Percentiles rank a stretch among this genome's conserved stretches.
These are phyloP conservation scores for Carex scoparia DNA, from an alignment of 176 grass and related monocot species.

Conservation along the genomic window DNA sequence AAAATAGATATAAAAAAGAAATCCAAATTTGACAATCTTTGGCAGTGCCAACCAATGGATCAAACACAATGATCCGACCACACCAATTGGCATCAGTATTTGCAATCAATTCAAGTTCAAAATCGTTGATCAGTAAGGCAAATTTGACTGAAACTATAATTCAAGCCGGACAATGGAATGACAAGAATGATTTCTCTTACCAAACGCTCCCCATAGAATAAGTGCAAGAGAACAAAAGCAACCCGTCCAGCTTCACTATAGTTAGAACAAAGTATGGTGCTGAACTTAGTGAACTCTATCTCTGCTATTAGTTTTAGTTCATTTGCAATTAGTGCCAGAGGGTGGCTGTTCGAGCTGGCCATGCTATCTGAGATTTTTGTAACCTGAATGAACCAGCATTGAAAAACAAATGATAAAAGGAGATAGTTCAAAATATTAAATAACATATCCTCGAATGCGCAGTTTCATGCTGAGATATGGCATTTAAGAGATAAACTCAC, in stretches of 20 bases:
- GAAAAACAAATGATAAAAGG: neutral
- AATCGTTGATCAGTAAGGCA: neutral
- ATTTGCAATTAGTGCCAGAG: conserved; percentile 55
- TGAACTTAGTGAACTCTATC: conserved; percentile 57
- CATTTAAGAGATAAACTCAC: conserved; percentile 36
- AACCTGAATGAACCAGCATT: conserved; percentile 39
- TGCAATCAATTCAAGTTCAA: neutral
- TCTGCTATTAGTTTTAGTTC: conserved; percentile 59
- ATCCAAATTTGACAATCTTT: neutral
- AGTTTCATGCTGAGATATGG: conserved; percentile 7
- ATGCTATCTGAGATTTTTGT: conserved; percentile 32
- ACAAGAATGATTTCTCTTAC: conserved; percentile 42
- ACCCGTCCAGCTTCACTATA: conserved; percentile 67
- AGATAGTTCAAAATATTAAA: neutral
- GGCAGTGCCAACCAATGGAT: neutral
- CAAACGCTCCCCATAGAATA: conserved; percentile 67
- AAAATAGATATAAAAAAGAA: neutral
- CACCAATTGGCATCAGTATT: neutral
- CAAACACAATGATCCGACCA: neutral
- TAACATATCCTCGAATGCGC: neutral
- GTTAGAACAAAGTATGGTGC: conserved; percentile 46
- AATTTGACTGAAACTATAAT: neutral
- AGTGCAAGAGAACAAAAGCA: conserved; percentile 55
- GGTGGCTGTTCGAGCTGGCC: conserved; percentile 49
- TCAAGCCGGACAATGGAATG: neutral